Conservation (phyloP, 1,284 basidiomycete genomes). For the Dichomitus squalens region DNA sequence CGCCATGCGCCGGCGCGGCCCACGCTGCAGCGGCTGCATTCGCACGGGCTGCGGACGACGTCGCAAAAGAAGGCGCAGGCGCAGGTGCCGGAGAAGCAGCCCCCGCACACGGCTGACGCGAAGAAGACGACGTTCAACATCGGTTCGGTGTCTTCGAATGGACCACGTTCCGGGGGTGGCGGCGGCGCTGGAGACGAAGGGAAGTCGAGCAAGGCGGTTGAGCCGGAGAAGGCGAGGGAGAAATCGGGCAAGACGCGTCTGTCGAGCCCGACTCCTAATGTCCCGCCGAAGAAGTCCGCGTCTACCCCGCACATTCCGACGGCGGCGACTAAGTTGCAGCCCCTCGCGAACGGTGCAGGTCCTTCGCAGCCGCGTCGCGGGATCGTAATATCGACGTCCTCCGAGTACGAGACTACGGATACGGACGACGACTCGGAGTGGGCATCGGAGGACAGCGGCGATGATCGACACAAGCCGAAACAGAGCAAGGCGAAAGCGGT, state of each 20-base stretch:
- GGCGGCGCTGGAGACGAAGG: not conserved
- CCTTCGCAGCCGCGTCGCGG: constrained; percentile 29
- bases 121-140: constrained; percentile 52
- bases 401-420: constrained; percentile 50
- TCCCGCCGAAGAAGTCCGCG: not conserved
- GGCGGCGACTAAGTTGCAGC: not conserved
- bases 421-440: constrained; percentile 54
- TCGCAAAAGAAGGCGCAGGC: constrained; percentile 19
- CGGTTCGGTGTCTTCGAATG: constrained; percentile 58
- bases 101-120: constrained; percentile 1
- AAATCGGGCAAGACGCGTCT: constrained; percentile 13
- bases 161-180: constrained; percentile 32
- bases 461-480: constrained; percentile 31
- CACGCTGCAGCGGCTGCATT: constrained; percentile 24
- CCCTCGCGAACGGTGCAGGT: constrained; percentile 7
- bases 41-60: constrained; percentile 18
- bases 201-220: constrained; percentile 14
- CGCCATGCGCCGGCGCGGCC: constrained; percentile 26
- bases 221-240: constrained; percentile 10
- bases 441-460: constrained; percentile 52
- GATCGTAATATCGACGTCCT: constrained; percentile 35
- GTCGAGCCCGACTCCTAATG: constrained; percentile 5
- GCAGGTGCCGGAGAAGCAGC: constrained; percentile 13
- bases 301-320: not conserved
- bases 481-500: constrained; percentile 28